phyloP scores from a whole-genome alignment of 148 eudicot species.

The Amaranthus palmeri region DNA sequence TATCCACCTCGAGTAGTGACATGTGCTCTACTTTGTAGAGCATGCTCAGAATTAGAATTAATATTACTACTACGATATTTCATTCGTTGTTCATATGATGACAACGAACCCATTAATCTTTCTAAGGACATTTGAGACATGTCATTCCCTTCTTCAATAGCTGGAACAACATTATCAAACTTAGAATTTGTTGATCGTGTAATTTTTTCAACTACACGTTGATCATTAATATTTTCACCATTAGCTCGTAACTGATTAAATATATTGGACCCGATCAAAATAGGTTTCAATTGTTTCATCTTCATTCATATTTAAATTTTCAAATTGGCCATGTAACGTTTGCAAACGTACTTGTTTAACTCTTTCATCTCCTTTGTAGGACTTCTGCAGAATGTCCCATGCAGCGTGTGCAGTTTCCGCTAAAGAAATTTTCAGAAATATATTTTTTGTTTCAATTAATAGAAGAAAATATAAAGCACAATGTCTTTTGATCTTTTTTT shows the following conservation, averaged over 20 bases:
- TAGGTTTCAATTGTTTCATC: background rate
- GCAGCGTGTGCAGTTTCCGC: background rate
- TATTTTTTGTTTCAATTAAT: background rate
- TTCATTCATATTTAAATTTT: background rate
- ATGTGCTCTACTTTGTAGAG: background rate
- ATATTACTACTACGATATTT: background rate
- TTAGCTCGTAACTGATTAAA: background rate
- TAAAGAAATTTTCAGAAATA: no score
- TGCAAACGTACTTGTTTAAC: constrained; percentile 3
- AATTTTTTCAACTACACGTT: background rate
- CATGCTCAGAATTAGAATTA: background rate
- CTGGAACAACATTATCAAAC: background rate
- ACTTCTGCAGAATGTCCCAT: constrained; percentile 8
- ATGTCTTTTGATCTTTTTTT: constrained; percentile 1
- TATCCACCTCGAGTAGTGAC: background rate
- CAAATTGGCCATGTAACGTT: background rate
- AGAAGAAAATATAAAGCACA: background rate
- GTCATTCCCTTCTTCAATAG: background rate
- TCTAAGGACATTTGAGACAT: background rate
- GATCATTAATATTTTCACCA: background rate
- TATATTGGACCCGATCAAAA: background rate
- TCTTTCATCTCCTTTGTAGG: constrained; percentile 9
- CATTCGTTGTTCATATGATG: constrained; percentile 1
- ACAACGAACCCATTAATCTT: constrained; percentile 1
- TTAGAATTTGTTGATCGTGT: background rate